Percentiles rank a stretch among this genome's conserved stretches.
Conservation (phyloP, 2,329 filamentous ascomycete genomes). For the Xylariaceae sp. region DNA sequence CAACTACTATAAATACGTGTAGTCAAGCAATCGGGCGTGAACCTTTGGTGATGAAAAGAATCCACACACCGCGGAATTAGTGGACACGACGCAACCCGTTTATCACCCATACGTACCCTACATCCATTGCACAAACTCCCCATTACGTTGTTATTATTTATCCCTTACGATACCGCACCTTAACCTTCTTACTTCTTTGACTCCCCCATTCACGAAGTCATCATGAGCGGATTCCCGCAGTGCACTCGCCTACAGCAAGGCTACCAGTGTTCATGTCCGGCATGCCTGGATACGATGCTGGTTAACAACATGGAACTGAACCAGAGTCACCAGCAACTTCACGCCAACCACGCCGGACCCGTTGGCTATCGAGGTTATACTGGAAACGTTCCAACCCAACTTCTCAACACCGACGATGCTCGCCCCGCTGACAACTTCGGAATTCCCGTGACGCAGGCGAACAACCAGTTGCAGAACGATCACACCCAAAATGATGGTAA, state of each 20-base stretch:
- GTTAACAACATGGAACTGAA: background rate
- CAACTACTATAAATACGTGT: background rate
- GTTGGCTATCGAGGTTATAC: background rate
- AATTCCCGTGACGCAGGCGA: background rate
- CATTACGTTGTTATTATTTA: background rate
- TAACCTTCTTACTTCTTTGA: no score
- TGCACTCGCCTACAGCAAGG: background rate
- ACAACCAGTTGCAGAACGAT: background rate
- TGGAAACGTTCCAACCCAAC: background rate
- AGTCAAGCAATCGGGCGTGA: background rate
- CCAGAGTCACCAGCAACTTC: background rate
- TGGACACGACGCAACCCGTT: background rate
- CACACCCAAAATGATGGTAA: background rate
- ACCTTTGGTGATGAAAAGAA: background rate
- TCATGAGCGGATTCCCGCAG: background rate
- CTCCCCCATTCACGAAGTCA: background rate
- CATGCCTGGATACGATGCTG: background rate
- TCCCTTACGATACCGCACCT: background rate
- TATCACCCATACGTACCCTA: background rate
- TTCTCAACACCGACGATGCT: background rate
- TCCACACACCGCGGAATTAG: background rate
- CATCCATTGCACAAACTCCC: background rate
- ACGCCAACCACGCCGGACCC: background rate
- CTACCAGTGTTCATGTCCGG: background rate
- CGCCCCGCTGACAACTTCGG: background rate